Conservation (phyloP, 768 basidiomycete species). For the Amanita jacksonii region DNA sequence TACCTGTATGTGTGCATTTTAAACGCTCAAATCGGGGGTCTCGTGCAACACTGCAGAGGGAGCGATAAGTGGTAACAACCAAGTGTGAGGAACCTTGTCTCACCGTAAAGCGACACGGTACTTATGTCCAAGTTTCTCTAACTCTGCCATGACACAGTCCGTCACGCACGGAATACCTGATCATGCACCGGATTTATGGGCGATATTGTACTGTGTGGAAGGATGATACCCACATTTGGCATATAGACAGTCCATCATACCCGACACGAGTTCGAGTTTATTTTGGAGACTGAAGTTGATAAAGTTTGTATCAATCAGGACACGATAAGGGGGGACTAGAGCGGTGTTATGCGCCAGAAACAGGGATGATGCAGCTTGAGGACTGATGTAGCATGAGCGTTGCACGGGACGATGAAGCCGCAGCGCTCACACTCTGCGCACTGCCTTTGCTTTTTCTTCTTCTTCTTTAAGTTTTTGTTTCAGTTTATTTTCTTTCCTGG, state of each 20-base stretch:
- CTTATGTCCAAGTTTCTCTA: conserved; percentile 94
- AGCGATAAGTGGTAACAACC: neutral
- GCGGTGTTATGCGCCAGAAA: conserved; percentile 94
- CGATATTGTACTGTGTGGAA: too few relatives aligned
- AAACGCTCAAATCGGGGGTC: conserved; percentile 96
- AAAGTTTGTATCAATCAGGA: conserved; percentile 98
- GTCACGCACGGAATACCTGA: conserved; percentile 99
- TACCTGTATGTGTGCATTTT: conserved; percentile 85
- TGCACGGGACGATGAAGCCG: conserved; percentile 1
- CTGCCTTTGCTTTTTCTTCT: conserved; percentile 68
- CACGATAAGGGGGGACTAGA: conserved; percentile 92
- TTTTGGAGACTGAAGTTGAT: conserved; percentile 99
- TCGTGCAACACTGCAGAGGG: conserved; percentile 71
- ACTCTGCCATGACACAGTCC: conserved; percentile 96
- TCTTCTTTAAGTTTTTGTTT: conserved; percentile 84
- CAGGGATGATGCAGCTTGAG: conserved; percentile 82
- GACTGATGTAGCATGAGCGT: conserved; percentile 30
- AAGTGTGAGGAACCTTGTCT: conserved; percentile 9
- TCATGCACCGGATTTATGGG: too few relatives aligned
- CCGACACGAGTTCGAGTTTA: conserved; percentile 88
- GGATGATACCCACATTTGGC: conserved; percentile 80
- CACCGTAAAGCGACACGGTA: conserved; percentile 92
- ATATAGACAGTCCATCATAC: conserved; percentile 99
- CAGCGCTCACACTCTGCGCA: conserved; percentile 64
- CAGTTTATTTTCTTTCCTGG: conserved; percentile 86